These are phyloP conservation scores for Nothophytophthora sp. DNA, from an alignment of 352 stramenopile genomes.

Conservation along the genomic window DNA sequence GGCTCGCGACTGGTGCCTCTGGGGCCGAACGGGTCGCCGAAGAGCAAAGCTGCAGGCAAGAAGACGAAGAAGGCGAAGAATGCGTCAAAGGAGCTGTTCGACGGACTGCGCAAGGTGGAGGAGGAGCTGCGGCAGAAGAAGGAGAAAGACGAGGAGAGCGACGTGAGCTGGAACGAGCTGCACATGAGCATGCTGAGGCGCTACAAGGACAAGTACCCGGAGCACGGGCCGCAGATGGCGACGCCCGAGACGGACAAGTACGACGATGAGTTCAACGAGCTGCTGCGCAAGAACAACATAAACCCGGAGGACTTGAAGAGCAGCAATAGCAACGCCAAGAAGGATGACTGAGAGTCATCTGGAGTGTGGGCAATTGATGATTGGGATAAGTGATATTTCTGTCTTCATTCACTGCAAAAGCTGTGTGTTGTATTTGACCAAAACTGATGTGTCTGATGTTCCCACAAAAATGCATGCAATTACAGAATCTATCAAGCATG, in stretches of 20 bases:
- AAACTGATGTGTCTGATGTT: too few species aligned
- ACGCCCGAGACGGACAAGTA: slow-evolving; percentile 62
- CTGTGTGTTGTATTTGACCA: too few species aligned
- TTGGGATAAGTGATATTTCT: too few species aligned
- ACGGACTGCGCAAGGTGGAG: slow-evolving; percentile 75
- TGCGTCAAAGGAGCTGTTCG: slow-evolving; percentile 62
- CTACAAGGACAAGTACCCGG: slow-evolving; percentile 82
- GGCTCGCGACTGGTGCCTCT: slow-evolving; percentile 45
- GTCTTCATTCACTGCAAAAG: too few species aligned
- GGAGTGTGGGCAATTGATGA: too few species aligned
- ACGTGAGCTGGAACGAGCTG: slow-evolving; percentile 84
- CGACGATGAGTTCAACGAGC: slow-evolving; percentile 84
- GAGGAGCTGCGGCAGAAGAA: slow-evolving; percentile 67
- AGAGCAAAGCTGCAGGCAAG: slow-evolving; percentile 1
- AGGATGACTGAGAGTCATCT: slow-evolving; percentile 18
- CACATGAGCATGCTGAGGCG: slow-evolving; percentile 67
- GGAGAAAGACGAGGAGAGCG: slow-evolving; percentile 41
- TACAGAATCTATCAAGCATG: too few species aligned
- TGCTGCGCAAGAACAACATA: slow-evolving; percentile 81
- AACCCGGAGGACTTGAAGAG: slow-evolving; percentile 58
- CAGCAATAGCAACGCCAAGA: slow-evolving; percentile 31
- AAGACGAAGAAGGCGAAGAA: slow-evolving; percentile 41
- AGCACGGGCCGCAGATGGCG: slow-evolving; percentile 52
- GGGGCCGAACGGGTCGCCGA: too few species aligned
- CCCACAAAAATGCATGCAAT: too few species aligned